Base-by-base conservation (phyloP, 306 rosid species). In the Prinsepia uniflora region DNA sequence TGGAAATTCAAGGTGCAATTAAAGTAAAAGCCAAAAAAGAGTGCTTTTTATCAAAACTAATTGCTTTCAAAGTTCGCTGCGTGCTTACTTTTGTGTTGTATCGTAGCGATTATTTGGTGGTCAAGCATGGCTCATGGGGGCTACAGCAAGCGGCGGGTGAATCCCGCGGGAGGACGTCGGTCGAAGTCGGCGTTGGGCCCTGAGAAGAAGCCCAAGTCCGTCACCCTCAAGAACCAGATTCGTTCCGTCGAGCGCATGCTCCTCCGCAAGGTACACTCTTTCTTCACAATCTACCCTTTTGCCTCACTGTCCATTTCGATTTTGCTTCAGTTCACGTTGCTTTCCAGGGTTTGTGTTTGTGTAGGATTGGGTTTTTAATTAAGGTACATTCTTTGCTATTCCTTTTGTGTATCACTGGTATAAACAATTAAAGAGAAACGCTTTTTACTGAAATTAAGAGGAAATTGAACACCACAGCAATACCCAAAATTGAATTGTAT, bases 241-340 rank as follows among this genome's bases (percentile, higher is more conserved):
- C 92, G 99, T 57, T 94, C 99, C 65, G 65, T 80, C 5, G 97
- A 91, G 81, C 99, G 99, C 71, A 82, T 94, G 81, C 97, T 94
- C 71, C 97, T 94, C 71, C 82, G 96, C 50, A 91, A 91, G 96
- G 96, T 92, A 76, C 10, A 1, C 5, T 58, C 17, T 20, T 67
- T 69, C 10, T 48, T 63, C 22, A 0, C 15, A 2, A 70, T 50
- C 30, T 19, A 40, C 1, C 53, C 46, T 10, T 54, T 48, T 10
- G 20, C 10, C 22, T 42, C 3, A 3, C 15, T 5, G 22, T 48
- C 42, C 63, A 36, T 10, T 54, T 63, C 40, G 42, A 24, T 20
- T 65, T 24, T 71, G 34, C 36, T 2, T 22, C 17, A 24, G 30
- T 62, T 69, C 55, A 20, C 66, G n/a, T 44, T 34, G 18, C 41